Base-by-base conservation (phyloP, 345 rosid genomes). In the Moricandia arvensis region DNA sequence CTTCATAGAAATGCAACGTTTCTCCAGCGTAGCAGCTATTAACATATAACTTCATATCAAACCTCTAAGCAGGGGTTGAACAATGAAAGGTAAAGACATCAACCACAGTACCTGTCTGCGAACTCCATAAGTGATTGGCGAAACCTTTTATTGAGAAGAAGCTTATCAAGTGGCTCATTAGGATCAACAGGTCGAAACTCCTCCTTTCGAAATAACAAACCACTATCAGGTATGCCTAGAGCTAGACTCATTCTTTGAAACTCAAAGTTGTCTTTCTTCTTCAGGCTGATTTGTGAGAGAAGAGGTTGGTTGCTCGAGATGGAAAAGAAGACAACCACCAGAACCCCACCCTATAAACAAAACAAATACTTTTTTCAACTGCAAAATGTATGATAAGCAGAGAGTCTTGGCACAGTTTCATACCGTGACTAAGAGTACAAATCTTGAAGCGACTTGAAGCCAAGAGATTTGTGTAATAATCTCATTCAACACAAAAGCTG, bases 1-100 rank as follows among this genome's bases (percentile, higher is more conserved):
- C 96, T 24, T 85, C 91, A 59, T 84, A 90, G 86, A 91, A 93
- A 88, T 93, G 96, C 69, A 93, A 81, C 13, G 91, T 88, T 87
- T 91, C 97, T 71, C 96, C 97, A 35, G 98, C 98, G 60, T 87
- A 86, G 76, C 91, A 93, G 75, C 98, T 91, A 83, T 6, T 66
- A 37, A 45, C 6, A 33, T 33, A 33, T 29, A 68, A 45, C n/a
- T n/a, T n/a, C n/a, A n/a, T n/a, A n/a, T n/a, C 5, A 70, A 17
- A 26, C 47, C 59, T 43, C 3, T 37, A 47, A 66, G 43, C 35
- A 16, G 17, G 30, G 17, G 38, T 13, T 12, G 47, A 59, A 18
- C 27, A 11, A 54, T 8, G 51, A 59, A 54, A 53, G 15, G 4
- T 11, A 41, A n/a, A 58, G 5, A 34, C 27, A 24, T 12, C 34